Percentiles rank a stretch among this genome's conserved stretches.
phyloP scores from a whole-genome alignment of 805 yeast species.

The Zygotorulaspora sp. region DNA sequence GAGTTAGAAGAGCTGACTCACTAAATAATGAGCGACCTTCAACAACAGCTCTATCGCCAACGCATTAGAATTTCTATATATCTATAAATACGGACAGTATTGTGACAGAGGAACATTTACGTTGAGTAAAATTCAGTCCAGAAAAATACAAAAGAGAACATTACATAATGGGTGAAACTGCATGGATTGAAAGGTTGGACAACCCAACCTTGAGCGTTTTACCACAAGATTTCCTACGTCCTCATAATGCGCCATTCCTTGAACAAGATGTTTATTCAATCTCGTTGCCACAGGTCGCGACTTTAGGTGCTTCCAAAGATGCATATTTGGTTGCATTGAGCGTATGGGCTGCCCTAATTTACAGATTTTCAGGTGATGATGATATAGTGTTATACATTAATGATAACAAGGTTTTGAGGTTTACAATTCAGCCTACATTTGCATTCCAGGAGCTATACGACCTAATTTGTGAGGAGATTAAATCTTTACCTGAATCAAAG shows the following conservation, averaged over 20 bases:
- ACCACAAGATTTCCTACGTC: constrained; percentile 83
- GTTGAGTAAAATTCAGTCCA: neutral
- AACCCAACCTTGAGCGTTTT: constrained; percentile 81
- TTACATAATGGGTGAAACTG: constrained; percentile 10
- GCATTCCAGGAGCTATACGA: constrained; percentile 51
- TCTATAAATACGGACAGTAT: too few species aligned
- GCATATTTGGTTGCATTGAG: constrained; percentile 55
- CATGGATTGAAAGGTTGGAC: constrained; percentile 65
- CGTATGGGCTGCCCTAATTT: constrained; percentile 63
- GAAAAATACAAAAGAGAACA: too few species aligned
- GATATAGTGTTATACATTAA: constrained; percentile 71
- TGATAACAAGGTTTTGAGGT: constrained; percentile 50
- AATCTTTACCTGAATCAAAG: constrained; percentile 16
- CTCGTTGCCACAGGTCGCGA: constrained; percentile 33
- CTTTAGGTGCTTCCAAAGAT: constrained; percentile 14
- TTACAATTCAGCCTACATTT: constrained; percentile 50
- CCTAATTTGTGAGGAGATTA: constrained; percentile 39
- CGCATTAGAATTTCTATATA: too few species aligned
- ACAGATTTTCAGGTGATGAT: constrained; percentile 88
- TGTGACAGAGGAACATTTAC: too few species aligned
- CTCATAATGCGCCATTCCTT: constrained; percentile 60
- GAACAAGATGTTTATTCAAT: constrained; percentile 50
- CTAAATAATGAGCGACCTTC: too few species aligned
- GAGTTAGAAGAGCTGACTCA: too few species aligned
- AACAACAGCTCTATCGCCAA: too few species aligned